Percentiles rank a stretch among this genome's conserved stretches.
These are phyloP conservation scores for Tremellales sp. DNA, from an alignment of 1,284 basidiomycete species.

Conservation along the genomic window DNA sequence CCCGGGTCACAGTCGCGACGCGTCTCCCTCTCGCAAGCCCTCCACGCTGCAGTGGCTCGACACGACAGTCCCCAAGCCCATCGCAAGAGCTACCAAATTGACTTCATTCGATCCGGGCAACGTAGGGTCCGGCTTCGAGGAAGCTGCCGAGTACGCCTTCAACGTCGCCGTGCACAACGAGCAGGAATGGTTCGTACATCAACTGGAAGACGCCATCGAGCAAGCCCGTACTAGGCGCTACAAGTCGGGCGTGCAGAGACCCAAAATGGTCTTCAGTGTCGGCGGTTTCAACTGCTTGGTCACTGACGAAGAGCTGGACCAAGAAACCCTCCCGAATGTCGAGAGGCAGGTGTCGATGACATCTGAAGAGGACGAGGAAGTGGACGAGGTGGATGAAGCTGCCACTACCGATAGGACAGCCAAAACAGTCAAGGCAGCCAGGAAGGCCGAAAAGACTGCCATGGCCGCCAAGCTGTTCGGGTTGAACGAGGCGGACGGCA, in stretches of 20 bases:
- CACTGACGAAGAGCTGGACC: constrained; percentile 33
- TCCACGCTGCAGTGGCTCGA: not conserved
- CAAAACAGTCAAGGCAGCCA: constrained; percentile 15
- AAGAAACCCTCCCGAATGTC: not conserved
- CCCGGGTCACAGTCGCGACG: not conserved
- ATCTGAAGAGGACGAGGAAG: constrained; percentile 13
- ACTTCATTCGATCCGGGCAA: no score
- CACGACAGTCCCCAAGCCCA: not conserved
- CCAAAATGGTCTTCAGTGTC: constrained; percentile 34
- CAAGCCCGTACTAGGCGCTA: constrained; percentile 19
- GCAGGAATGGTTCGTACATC: constrained; percentile 34
- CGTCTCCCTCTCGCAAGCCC: not conserved
- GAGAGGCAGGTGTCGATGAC: not conserved
- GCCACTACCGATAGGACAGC: not conserved
- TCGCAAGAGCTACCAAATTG: not conserved
- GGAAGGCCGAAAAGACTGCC: constrained; percentile 34
- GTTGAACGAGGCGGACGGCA: constrained; percentile 41
- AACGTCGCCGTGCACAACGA: constrained; percentile 44
- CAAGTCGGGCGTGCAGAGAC: constrained; percentile 17
- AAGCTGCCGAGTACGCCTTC: constrained; percentile 16
- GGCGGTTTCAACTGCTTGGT: constrained; percentile 37
- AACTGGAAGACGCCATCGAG: constrained; percentile 22
- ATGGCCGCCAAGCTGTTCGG: constrained; percentile 43
- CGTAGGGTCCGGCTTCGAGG: not conserved
- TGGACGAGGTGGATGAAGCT: constrained; percentile 11